A percentile compares a stretch with the other conserved stretches of the same genome.
Conservation (phyloP, 2,329 filamentous ascomycete genomes). For the Aureobasidium sp. region DNA sequence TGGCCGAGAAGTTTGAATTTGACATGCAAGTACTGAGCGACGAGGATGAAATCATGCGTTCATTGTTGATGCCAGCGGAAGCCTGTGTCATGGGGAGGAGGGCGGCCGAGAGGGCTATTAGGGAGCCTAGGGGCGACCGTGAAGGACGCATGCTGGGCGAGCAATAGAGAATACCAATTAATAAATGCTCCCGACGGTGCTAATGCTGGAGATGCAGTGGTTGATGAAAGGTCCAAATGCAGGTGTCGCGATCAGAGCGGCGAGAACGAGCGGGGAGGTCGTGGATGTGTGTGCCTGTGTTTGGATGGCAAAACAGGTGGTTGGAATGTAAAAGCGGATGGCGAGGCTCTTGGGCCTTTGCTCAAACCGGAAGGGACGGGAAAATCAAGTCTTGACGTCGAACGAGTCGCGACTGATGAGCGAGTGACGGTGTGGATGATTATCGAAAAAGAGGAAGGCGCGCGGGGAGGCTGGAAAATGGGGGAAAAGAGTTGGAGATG, state of each 20-base stretch:
- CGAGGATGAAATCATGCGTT: constrained; percentile 65
- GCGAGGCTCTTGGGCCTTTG: neutral
- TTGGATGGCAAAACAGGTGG: neutral
- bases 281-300: neutral
- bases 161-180: neutral
- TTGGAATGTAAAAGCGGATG: constrained; percentile 6
- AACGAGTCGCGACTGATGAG: neutral
- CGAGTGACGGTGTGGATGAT: neutral
- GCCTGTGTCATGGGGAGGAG: constrained; percentile 33
- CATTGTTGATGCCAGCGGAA: constrained; percentile 16
- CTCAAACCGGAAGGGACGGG: neutral
- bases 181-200: neutral
- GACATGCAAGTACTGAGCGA: constrained; percentile 79
- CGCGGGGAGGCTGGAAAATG: constrained; percentile 1
- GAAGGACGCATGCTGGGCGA: constrained; percentile 23
- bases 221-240: neutral
- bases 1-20: constrained; percentile 78
- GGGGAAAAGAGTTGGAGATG: neutral
- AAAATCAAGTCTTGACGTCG: constrained; percentile 9
- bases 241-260: neutral
- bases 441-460: neutral
- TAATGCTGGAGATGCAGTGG: neutral
- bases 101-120: constrained; percentile 27
- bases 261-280: constrained; percentile 5
- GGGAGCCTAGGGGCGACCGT: constrained; percentile 21